Base-by-base conservation (phyloP, 2,329 filamentous ascomycete genomes). In the Aureobasidium musti region DNA sequence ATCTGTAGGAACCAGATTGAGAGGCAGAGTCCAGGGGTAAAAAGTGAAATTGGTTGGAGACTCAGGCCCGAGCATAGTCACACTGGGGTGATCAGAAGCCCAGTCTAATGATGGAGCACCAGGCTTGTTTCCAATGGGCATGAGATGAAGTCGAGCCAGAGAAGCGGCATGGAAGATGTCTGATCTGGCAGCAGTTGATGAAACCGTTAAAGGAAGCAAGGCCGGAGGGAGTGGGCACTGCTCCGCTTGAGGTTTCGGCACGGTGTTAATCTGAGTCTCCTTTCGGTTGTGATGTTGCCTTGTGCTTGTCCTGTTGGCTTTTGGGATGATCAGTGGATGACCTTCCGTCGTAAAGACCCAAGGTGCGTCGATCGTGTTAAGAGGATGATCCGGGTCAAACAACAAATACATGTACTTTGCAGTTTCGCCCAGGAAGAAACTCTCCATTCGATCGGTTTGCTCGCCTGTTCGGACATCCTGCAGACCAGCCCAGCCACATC, bases 341-440 rank as follows among this genome's bases (percentile, higher is more conserved):
- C 94, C 95, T 78, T 99, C 95, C 0, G 95, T 99, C 0, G 91
- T 95, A 76, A 99, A 98, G 17, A 99, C 94, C 76, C 90, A 96
- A 0, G 93, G 87, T 0, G 89, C 88, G 77, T 98, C 95, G 45
- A 96, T 80, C 23, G 87, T 88, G 77, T 98, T 98, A 49, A 99
- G 80, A 0, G 93, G 92, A 78, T 98, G 95, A 17, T 88, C 84
- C 5, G 88, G 84, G 70, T 96, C 91, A 76, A 96, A 98, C 2
- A 98, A 85, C 65, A 99, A 81, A 76, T 96, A 98, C 69, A 99
- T 82, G 77, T 99, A 99, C 78, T 98, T 97, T 52, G 92, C 89
- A 1, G 95, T 99, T 78, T 99, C 95, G 17, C 95, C 94, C 0
- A 99, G 83, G 74, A 98, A 98, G 82, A 98, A 99, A 76, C 94